Conservation (phyloP, 164 flowering plant genomes). For the Umbilicus rupestris region DNA sequence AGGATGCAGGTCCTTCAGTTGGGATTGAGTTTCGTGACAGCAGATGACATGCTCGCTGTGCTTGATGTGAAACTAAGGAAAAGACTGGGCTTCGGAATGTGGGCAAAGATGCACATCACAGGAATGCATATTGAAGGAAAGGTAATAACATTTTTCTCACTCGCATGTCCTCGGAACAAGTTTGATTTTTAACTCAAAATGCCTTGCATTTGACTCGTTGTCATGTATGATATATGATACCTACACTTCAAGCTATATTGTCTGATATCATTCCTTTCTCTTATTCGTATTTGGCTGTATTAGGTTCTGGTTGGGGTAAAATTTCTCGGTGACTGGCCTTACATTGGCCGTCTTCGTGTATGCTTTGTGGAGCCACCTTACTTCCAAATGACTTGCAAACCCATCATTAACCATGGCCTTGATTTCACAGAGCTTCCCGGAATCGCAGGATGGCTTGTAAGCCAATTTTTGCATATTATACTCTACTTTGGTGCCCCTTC, state of each 20-base stretch:
- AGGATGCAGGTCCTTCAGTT: slow-evolving; percentile 71
- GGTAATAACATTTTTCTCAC: slow-evolving; percentile 26
- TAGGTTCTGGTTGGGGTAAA: slow-evolving; percentile 90
- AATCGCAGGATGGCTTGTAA: slow-evolving; percentile 96
- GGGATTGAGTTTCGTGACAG: slow-evolving; percentile 87
- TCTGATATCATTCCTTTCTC: neutral
- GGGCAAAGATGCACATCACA: slow-evolving; percentile 77
- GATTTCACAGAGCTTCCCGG: slow-evolving; percentile 95
- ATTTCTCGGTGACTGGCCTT: slow-evolving; percentile 82
- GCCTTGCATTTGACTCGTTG: neutral
- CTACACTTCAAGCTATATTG: neutral
- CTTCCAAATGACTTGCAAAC: slow-evolving; percentile 96
- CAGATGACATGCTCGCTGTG: slow-evolving; percentile 88
- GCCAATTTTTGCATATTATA: neutral
- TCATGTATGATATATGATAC: neutral
- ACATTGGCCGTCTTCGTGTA: slow-evolving; percentile 69
- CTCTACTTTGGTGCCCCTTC: neutral
- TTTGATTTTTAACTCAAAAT: neutral
- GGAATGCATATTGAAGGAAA: slow-evolving; percentile 97
- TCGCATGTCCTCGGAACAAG: no score
- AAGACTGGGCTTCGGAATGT: slow-evolving; percentile 88
- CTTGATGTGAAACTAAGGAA: slow-evolving; percentile 73
- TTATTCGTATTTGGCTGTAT: neutral
- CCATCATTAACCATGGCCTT: slow-evolving; percentile 75
- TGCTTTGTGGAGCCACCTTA: slow-evolving; percentile 97